These are phyloP conservation scores for Noccaea bulbosa DNA, from an alignment of 345 rosid species.

Conservation along the genomic window DNA sequence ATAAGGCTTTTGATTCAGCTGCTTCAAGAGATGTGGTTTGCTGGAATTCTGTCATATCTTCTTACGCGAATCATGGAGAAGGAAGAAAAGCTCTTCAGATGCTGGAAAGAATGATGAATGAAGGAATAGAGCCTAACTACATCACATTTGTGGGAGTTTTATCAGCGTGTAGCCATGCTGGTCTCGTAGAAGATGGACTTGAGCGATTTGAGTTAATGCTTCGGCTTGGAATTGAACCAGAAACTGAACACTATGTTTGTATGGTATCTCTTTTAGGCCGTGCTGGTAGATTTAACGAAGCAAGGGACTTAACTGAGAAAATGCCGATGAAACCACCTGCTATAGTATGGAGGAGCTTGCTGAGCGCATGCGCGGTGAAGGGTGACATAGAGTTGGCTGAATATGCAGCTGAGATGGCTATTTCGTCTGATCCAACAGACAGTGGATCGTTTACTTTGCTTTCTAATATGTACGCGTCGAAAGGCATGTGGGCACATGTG, in stretches of 20 bases:
- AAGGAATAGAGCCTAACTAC: constrained; percentile 64
- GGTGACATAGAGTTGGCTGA: constrained; percentile 63
- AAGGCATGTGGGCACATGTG: constrained; percentile 74
- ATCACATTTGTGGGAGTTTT: constrained; percentile 73
- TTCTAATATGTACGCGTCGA: constrained; percentile 66
- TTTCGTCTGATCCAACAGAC: constrained; percentile 59
- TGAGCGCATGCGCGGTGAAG: constrained; percentile 56
- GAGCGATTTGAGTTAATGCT: constrained; percentile 56
- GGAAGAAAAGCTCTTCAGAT: constrained; percentile 57
- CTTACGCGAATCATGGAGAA: constrained; percentile 76
- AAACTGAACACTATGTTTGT: constrained; percentile 71
- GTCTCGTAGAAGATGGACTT: constrained; percentile 65
- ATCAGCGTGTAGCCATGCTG: constrained; percentile 79
- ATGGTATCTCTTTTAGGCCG: constrained; percentile 67
- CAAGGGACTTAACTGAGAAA: constrained; percentile 61
- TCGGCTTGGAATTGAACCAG: constrained; percentile 59
- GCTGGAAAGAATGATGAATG: constrained; percentile 58
- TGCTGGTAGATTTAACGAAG: constrained; percentile 66
- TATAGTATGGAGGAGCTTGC: constrained; percentile 72
- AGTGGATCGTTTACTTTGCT: constrained; percentile 69
- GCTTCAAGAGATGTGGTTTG: constrained; percentile 56
- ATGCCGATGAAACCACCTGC: constrained; percentile 61
- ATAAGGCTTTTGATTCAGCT: constrained; percentile 50
- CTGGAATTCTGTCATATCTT: constrained; percentile 75
- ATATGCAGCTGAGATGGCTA: constrained; percentile 74